Base-by-base conservation (phyloP, 306 rosid genomes). In the Cucurbita maxima region DNA sequence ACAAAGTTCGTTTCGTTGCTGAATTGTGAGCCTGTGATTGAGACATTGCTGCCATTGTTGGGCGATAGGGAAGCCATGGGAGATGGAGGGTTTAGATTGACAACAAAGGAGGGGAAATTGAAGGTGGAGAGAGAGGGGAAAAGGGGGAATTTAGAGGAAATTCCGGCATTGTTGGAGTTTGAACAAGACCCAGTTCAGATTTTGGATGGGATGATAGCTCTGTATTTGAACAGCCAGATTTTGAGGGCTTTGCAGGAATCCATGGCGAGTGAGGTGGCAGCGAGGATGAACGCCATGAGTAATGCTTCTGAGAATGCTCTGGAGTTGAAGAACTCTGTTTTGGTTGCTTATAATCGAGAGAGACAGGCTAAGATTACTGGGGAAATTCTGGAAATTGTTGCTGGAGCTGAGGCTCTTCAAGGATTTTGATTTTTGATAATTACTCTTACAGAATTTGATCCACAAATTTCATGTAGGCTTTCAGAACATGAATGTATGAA, bases 161-260 rank as follows among this genome's bases (percentile, higher is more conserved):
- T 75, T 19, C 72, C 82, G 0, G 88, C 88, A 1, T 44, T 87
- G 75, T 72, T 92, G 89, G 74, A 86, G 76, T 92, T 89, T 52
- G 96, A 92, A 51, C 97, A 92, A 71, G 92, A 92, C 55, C 97
- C 96, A 11, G 92, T 77, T 82, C 87, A 85, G 86, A 92, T 92
- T 80, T 83, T 89, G 71, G 92, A 89, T 84, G 97, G 89, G 8
- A 85, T 92, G 95, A 77, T 92, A 92, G 96, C 97, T 18, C 82
- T 92, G 38, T 92, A 92, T 76, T 68, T 92, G 83, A 92, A 89
- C 58, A 82, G 90, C 61, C 96, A 89, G 82, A 76, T 89, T 44
- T 71, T 92, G 80, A 85, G 84, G 79, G 89, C 84, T 6, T 84
- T 92, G 86, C 95, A 92, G 76, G 97, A 92, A 78, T 86, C 96